Evolutionary conservation across 2,329 filamentous ascomycete species (phyloP).

Genomic region (Magnaporthales sp.): DNA sequence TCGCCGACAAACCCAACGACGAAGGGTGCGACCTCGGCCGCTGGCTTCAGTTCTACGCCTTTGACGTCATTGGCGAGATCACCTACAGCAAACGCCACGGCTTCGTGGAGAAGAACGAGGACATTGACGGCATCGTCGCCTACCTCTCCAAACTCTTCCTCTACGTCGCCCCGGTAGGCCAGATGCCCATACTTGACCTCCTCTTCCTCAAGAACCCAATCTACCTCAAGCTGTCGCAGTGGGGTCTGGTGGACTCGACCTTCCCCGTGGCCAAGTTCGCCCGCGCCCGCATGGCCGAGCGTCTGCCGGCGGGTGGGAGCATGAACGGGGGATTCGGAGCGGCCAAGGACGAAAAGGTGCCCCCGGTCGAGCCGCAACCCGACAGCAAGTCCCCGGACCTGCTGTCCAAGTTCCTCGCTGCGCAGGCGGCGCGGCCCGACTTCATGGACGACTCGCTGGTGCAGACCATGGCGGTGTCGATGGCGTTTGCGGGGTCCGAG

Average conservation of each 20-base stretch:
- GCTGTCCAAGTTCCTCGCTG: conserved; percentile 64
- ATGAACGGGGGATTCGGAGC: conserved; percentile 21
- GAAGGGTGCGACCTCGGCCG: conserved; percentile 53
- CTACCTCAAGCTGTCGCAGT: conserved; percentile 57
- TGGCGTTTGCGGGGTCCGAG: conserved; percentile 68
- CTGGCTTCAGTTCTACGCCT: conserved; percentile 76
- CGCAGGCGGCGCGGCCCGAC: conserved; percentile 55
- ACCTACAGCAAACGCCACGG: conserved; percentile 70
- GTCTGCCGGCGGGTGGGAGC: conserved; percentile 28
- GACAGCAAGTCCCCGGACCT: conserved; percentile 43
- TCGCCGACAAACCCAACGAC: conserved; percentile 26
- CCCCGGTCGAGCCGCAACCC: neutral
- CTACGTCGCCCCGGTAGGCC: conserved; percentile 67
- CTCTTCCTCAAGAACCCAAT: conserved; percentile 69
- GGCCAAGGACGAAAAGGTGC: conserved; percentile 23
- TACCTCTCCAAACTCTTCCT: conserved; percentile 57
- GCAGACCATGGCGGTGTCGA: conserved; percentile 62
- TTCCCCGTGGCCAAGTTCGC: conserved; percentile 70
- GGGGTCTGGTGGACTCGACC: conserved; percentile 57
- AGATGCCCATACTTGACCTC: conserved; percentile 62
- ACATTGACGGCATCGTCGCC: conserved; percentile 64
- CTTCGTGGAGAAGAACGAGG: conserved; percentile 65
- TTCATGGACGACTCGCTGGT: conserved; percentile 66
- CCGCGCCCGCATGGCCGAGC: conserved; percentile 55
- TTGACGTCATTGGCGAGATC: conserved; percentile 72